Evolutionary conservation across 192 early-diverging fungal genomes (phyloP).

Genomic region (Linnemannia zychae): DNA sequence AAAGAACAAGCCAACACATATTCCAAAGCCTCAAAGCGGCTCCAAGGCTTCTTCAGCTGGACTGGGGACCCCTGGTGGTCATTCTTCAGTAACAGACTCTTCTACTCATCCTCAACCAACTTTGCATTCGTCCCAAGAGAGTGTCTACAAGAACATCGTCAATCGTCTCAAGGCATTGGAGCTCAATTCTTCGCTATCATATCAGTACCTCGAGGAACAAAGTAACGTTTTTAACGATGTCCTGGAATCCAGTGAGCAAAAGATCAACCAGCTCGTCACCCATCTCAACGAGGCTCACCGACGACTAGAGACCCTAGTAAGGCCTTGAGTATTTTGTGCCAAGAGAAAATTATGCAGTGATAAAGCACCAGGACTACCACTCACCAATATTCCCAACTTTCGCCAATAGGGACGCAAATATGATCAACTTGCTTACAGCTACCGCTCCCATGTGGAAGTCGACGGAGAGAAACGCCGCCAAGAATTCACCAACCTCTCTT

Average conservation of each 20-base stretch:
- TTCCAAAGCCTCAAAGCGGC: constrained; percentile 21
- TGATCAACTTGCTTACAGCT: constrained; percentile 60
- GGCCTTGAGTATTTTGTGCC: not conserved
- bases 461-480: constrained; percentile 56
- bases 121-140: constrained; percentile 70
- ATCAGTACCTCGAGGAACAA: constrained; percentile 84
- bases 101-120: constrained; percentile 22
- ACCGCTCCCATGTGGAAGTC: constrained; percentile 54
- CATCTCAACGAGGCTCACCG: constrained; percentile 75
- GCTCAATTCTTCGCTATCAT: constrained; percentile 80
- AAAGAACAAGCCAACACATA: constrained; percentile 38
- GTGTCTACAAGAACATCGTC: constrained; percentile 91
- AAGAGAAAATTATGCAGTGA: not conserved
- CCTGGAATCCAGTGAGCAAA: constrained; percentile 71
- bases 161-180: constrained; percentile 86
- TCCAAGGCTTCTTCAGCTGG: constrained; percentile 28
- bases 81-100: constrained; percentile 14
- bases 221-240: constrained; percentile 77
- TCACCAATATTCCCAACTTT: not conserved
- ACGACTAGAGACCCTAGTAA: constrained; percentile 75
- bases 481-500: constrained; percentile 55
- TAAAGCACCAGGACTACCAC: not conserved
- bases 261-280: constrained; percentile 72
- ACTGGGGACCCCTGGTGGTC: constrained; percentile 18
- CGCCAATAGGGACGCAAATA: constrained; percentile 60